Evolutionary conservation across 192 early-diverging fungal species (phyloP).

Genomic region (Gigaspora rosea): DNA sequence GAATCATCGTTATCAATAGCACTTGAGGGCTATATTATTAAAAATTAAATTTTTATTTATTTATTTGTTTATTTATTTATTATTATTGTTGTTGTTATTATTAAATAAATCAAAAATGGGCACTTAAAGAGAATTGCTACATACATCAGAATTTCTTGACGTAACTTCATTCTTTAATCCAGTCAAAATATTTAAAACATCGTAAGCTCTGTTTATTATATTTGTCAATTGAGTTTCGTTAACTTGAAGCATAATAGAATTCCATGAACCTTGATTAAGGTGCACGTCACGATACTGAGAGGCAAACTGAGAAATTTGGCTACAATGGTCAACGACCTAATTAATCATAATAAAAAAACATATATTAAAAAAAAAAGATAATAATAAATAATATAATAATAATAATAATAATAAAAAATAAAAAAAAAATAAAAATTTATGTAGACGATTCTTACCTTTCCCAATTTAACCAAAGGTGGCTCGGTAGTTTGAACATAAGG

Average conservation of each 20-base stretch:
- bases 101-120: background rate
- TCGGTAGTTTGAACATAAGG: constrained; percentile 16
- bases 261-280: constrained; percentile 10
- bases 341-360: background rate
- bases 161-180: constrained; percentile 2
- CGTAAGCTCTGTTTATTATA: constrained; percentile 8
- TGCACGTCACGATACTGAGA: constrained; percentile 5
- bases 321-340: constrained; percentile 4
- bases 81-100: background rate
- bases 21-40: background rate
- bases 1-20: background rate
- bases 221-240: background rate
- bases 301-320: background rate
- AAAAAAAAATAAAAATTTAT: no score
- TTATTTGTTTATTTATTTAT: background rate
- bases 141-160: background rate
- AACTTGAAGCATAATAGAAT: background rate
- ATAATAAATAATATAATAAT: no score
- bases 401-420: no score
- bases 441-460: background rate
- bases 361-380: no score
- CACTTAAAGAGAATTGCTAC: background rate
- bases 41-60: background rate
- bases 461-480: background rate
- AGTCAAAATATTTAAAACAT: constrained; percentile 6